Conservation (phyloP, 306 rosid genomes). For the Inga laurina region DNA sequence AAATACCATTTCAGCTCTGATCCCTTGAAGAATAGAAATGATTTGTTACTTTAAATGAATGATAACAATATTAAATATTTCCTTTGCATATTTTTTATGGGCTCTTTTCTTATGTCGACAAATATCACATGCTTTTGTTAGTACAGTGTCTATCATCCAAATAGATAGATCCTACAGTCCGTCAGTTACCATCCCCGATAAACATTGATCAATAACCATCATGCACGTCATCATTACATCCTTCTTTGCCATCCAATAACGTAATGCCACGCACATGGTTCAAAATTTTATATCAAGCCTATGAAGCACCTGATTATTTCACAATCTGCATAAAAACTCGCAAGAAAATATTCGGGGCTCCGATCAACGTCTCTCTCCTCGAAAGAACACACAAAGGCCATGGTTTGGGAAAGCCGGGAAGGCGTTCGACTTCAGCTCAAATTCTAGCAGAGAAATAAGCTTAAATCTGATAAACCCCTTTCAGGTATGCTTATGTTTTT, state of each 20-base stretch:
- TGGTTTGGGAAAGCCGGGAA: constrained; percentile 5
- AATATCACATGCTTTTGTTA: neutral
- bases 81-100: neutral
- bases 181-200: neutral
- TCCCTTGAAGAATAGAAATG: neutral
- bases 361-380: constrained; percentile 21
- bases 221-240: neutral
- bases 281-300: neutral
- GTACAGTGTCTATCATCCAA: neutral
- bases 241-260: neutral
- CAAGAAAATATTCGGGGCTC: neutral
- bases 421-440: constrained; percentile 9
- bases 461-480: constrained; percentile 19
- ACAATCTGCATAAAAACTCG: neutral
- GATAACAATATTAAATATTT: neutral
- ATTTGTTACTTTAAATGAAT: neutral
- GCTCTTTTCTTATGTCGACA: neutral
- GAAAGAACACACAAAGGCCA: neutral
- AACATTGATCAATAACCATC: neutral
- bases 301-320: constrained; percentile 22
- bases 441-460: neutral
- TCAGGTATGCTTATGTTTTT: constrained; percentile 34
- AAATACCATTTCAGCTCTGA: neutral
- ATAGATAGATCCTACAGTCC: neutral
- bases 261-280: neutral